Evolutionary conservation across 495 filamentous ascomycete species (phyloP).

Genomic region (Chaetomidium leptoderma): DNA sequence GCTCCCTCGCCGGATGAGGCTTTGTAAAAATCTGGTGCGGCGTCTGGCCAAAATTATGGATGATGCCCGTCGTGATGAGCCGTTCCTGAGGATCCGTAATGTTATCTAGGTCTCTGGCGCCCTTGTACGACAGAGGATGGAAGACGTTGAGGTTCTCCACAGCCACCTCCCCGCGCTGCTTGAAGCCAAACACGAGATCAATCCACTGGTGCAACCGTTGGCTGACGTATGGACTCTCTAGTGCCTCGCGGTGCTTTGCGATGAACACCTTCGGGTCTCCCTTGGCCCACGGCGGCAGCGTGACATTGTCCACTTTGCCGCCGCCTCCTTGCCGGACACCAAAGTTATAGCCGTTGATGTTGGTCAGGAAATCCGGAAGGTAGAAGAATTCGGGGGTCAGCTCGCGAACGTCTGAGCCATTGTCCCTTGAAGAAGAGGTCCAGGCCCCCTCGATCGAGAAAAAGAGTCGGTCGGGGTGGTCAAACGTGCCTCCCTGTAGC

Average conservation of each 20-base stretch:
- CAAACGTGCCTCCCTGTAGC: slow-evolving; percentile 93
- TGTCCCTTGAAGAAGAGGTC: slow-evolving; percentile 82
- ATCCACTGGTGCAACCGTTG: slow-evolving; percentile 91
- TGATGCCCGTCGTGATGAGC: slow-evolving; percentile 84
- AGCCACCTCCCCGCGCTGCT: slow-evolving; percentile 91
- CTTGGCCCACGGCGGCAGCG: slow-evolving; percentile 92
- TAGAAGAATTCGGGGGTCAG: slow-evolving; percentile 96
- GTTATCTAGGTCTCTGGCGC: slow-evolving; percentile 84
- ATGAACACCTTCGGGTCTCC: slow-evolving; percentile 95
- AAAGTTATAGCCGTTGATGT: slow-evolving; percentile 91
- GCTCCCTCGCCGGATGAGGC: slow-evolving; percentile 70
- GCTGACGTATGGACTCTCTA: slow-evolving; percentile 93
- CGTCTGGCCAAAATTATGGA: slow-evolving; percentile 98
- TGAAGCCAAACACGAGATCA: slow-evolving; percentile 90
- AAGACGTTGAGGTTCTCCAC: slow-evolving; percentile 92
- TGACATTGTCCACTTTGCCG: slow-evolving; percentile 75
- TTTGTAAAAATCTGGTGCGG: slow-evolving; percentile 89
- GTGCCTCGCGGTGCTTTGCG: slow-evolving; percentile 84
- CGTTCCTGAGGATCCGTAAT: slow-evolving; percentile 85
- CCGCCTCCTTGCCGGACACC: slow-evolving; percentile 75
- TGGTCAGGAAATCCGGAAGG: slow-evolving; percentile 86
- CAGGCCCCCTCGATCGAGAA: slow-evolving; percentile 89
- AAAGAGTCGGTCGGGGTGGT: slow-evolving; percentile 92
- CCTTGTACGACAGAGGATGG: slow-evolving; percentile 90
- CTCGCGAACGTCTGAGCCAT: slow-evolving; percentile 90